Evolutionary conservation across 768 basidiomycete genomes (phyloP).

Genomic region (Fomitopsis pulvina): DNA sequence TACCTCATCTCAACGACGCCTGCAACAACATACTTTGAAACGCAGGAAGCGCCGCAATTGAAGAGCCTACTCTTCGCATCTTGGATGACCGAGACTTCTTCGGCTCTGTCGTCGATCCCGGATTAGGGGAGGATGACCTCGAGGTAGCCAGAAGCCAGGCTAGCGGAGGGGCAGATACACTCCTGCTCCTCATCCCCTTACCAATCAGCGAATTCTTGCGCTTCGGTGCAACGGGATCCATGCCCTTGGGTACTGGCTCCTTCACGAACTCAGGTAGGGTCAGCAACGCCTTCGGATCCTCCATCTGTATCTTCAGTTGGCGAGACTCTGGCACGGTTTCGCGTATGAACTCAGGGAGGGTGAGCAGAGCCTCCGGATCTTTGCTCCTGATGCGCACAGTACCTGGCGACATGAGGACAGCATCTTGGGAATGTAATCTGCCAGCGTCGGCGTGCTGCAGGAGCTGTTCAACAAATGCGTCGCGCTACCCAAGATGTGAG

Average conservation of each 20-base stretch:
- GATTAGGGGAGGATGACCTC: conserved; percentile 12
- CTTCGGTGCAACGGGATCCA: conserved; percentile 28
- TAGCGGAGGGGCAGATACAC: conserved; percentile 29
- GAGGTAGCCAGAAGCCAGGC: conserved; percentile 23
- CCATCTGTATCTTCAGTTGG: conserved; percentile 21
- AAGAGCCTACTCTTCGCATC: conserved; percentile 22
- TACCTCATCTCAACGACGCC: neutral
- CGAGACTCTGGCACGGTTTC: conserved; percentile 25
- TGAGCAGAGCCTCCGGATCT: conserved; percentile 38
- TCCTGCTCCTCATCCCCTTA: conserved; percentile 25
- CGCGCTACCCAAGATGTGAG: conserved; percentile 32
- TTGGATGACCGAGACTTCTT: conserved; percentile 15
- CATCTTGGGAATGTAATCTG: conserved; percentile 76
- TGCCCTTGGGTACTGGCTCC: conserved; percentile 31
- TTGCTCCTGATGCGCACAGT: conserved; percentile 2
- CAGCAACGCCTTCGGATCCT: conserved; percentile 25
- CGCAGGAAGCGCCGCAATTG: conserved; percentile 18
- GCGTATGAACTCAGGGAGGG: conserved; percentile 35
- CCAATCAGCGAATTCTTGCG: conserved; percentile 13
- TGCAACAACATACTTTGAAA: conserved; percentile 18
- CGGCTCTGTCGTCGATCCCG: conserved; percentile 6
- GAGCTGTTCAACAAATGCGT: conserved; percentile 71
- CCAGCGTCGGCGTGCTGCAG: conserved; percentile 66
- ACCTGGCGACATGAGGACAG: conserved; percentile 26
- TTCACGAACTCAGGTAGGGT: conserved; percentile 41